Evolutionary conservation across 306 rosid genomes (phyloP).

Genomic region (Alnus rubra): DNA sequence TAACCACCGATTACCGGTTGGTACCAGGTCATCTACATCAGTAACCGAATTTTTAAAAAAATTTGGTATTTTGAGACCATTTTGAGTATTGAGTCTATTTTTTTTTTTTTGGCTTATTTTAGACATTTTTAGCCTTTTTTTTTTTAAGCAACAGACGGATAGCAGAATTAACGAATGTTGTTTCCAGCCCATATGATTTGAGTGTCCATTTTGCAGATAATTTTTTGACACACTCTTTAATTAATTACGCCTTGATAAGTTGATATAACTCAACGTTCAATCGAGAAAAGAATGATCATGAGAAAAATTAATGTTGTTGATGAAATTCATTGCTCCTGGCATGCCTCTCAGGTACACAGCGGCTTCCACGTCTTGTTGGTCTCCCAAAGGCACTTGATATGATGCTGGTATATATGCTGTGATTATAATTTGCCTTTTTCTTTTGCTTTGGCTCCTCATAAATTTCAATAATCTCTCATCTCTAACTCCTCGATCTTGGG

Average conservation of each 20-base stretch:
- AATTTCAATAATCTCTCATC: slow-evolving; percentile 27
- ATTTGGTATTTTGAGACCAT: no score
- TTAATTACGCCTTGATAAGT: background rate
- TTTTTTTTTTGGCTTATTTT: no score
- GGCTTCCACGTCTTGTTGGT: slow-evolving; percentile 99
- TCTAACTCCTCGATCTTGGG: background rate
- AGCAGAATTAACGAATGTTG: background rate
- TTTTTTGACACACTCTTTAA: background rate
- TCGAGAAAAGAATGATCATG: background rate
- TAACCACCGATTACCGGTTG: no score
- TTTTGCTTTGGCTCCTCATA: background rate
- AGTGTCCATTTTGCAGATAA: background rate
- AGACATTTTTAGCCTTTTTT: no score
- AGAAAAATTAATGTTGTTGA: no score
- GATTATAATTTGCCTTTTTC: background rate
- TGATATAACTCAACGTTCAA: background rate
- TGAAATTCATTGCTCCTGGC: background rate
- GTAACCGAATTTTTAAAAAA: no score
- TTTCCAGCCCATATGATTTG: background rate
- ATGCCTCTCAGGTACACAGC: slow-evolving; percentile 74
- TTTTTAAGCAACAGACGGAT: background rate
- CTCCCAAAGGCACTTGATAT: slow-evolving; percentile 88
- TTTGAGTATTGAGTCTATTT: no score
- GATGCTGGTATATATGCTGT: slow-evolving; percentile 67
- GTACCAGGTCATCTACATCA: no score